Evolutionary conservation across 768 basidiomycete species (phyloP), one percentile per base, ranked within the genome.

Genomic region (Leccinellum rugosiceps): DNA sequence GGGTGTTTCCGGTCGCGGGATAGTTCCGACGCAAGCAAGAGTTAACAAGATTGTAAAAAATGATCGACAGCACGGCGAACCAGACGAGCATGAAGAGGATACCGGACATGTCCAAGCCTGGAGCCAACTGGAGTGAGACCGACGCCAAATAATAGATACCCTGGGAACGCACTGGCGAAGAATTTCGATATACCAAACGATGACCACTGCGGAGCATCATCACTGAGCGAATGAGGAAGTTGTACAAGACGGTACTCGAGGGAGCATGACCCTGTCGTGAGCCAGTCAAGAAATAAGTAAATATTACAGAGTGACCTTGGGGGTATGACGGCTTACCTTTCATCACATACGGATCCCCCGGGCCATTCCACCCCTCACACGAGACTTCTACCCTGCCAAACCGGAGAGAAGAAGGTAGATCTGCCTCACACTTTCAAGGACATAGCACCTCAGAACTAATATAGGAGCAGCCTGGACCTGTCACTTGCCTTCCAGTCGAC

Each of bases 321-420:
- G 25, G 45, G 44, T 35, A 23, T 45, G 44, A 41, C 28, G 51
- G 60, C 61, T 74, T 32, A 88, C 94, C 94, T 78, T 92, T 91
- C 59, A 96, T 72, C 14, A 98, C 90, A 70, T 86, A 83, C 2
- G 83, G 79, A 74, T 98, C 95, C 0, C 91, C 93, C 4, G 92
- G 83, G 31, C 79, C 75, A 38, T 81, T 83, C 88, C 90, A 98
- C 23, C 95, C 95, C 76, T 98, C 95, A 65, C 95, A 98, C 17
- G 85, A 87, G 1, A 98, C 85, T 62, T 90, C 84, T 0, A 96
- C 87, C 60, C 83, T 81, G 15, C 95, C 95, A 55, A 98, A 88
- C 17, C 94, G 81, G 53, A 96, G 70, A 9, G 84, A 76, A 50
- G 86, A 85, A 9, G 94, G 95, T 6, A 98, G 77, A 68, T 98